Evolutionary conservation across 176 grass and related monocot genomes (phyloP).

Genomic region (Hordeum marinum): DNA sequence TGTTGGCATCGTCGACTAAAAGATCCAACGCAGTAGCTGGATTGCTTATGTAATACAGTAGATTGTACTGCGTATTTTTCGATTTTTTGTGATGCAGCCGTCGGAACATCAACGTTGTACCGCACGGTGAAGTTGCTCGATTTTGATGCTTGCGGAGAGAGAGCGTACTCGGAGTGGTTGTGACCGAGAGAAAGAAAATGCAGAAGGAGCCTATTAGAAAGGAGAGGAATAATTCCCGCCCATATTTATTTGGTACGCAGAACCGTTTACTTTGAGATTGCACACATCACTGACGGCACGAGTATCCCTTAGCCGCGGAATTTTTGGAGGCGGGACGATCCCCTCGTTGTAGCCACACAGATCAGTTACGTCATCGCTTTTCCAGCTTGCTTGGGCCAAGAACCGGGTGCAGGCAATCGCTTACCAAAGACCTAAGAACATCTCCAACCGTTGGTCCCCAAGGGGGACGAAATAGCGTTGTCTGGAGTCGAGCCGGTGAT

Average conservation of each 20-base stretch:
- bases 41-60: not conserved
- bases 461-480: too few relatives aligned
- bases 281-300: not conserved
- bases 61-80: too few relatives aligned
- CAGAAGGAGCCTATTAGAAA: not conserved
- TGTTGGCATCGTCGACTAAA: not conserved
- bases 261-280: not conserved
- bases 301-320: not conserved
- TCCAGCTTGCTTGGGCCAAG: not conserved
- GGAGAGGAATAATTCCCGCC: not conserved
- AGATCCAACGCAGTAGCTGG: not conserved
- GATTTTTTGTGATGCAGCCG: too few relatives aligned
- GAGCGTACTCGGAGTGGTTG: not conserved
- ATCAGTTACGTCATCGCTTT: not conserved
- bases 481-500: too few relatives aligned
- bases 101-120: too few relatives aligned
- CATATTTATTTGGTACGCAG: not conserved
- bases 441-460: too few relatives aligned
- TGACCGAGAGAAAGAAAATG: not conserved
- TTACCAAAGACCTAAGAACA: slow-evolving; percentile 10
- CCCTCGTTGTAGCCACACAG: not conserved
- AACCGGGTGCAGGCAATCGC: slow-evolving; percentile 2
- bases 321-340: not conserved
- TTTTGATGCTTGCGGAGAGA: not conserved
- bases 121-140: not conserved